Percentiles rank a stretch among this genome's conserved stretches.
Evolutionary conservation across 2,329 filamentous ascomycete species (phyloP).

Genomic region (Byssothecium circinans): DNA sequence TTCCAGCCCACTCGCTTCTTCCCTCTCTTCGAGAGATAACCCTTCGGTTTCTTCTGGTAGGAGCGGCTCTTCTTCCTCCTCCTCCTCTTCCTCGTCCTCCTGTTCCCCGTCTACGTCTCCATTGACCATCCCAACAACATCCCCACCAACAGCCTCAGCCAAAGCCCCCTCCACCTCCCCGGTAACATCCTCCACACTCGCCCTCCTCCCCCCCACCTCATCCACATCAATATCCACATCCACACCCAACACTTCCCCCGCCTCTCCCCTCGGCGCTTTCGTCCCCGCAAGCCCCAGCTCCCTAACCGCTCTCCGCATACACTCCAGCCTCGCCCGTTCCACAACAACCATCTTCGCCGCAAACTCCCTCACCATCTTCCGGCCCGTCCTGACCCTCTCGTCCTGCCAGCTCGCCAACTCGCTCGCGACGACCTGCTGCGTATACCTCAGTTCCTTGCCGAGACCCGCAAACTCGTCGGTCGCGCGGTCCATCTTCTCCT

Average conservation of each 20-base stretch:
- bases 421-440: conserved; percentile 87
- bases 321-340: conserved; percentile 77
- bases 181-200: conserved; percentile 15
- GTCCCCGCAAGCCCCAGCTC: conserved; percentile 43
- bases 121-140: not conserved
- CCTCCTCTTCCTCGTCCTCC: conserved; percentile 11
- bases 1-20: too few relatives aligned
- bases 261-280: not conserved
- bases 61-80: conserved; percentile 8
- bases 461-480: conserved; percentile 71
- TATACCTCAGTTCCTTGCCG: conserved; percentile 83
- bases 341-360: conserved; percentile 76
- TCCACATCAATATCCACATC: conserved; percentile 14
- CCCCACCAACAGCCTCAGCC: not conserved
- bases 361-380: conserved; percentile 73
- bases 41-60: not conserved
- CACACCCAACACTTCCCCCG: not conserved
- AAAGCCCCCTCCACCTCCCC: conserved; percentile 13
- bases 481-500: conserved; percentile 73
- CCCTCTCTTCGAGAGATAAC: not conserved
- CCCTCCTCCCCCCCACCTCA: conserved; percentile 8
- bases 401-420: conserved; percentile 96
- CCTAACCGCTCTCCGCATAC: conserved; percentile 77
- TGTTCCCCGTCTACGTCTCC: conserved; percentile 14
- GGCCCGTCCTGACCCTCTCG: conserved; percentile 75